phyloP scores from a whole-genome alignment of 768 basidiomycete species.

The Asterophora lycoperdoides region DNA sequence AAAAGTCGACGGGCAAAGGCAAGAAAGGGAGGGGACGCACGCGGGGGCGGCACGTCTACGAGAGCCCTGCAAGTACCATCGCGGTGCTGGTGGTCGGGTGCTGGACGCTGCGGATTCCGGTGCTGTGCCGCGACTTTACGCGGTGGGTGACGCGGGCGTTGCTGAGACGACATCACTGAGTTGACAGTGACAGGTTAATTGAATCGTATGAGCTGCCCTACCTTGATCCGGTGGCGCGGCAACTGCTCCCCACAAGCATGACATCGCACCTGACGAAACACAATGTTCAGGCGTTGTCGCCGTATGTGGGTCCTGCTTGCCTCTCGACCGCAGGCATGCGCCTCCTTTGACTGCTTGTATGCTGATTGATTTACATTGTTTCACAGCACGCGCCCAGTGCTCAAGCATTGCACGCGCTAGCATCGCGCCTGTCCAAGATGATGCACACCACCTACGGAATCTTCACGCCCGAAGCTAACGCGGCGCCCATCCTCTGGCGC shows the following conservation, averaged over 20 bases:
- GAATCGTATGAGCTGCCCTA: constrained; percentile 78
- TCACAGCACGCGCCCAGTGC: constrained; percentile 63
- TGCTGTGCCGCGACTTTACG: constrained; percentile 71
- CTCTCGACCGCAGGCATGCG: too few relatives aligned
- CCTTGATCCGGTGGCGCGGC: constrained; percentile 54
- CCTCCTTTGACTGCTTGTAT: too few relatives aligned
- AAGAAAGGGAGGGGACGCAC: constrained; percentile 13
- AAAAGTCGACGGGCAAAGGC: constrained; percentile 5
- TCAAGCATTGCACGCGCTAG: constrained; percentile 51
- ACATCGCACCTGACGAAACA: constrained; percentile 70
- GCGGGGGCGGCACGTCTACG: constrained; percentile 24
- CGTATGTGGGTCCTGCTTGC: constrained; percentile 47
- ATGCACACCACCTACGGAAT: constrained; percentile 54
- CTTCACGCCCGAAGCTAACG: constrained; percentile 69
- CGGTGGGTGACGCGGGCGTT: constrained; percentile 40
- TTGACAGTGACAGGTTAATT: constrained; percentile 49
- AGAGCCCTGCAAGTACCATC: constrained; percentile 46
- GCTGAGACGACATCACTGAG: neutral
- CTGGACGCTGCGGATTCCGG: constrained; percentile 76
- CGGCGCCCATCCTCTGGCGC: constrained; percentile 75
- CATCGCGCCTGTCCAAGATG: constrained; percentile 58
- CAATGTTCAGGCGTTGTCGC: constrained; percentile 60
- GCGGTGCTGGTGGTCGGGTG: constrained; percentile 70
- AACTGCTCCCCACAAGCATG: constrained; percentile 58
- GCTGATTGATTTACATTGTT: too few relatives aligned